Conservation (phyloP, 306 rosid species). For the Lotus japonicus region DNA sequence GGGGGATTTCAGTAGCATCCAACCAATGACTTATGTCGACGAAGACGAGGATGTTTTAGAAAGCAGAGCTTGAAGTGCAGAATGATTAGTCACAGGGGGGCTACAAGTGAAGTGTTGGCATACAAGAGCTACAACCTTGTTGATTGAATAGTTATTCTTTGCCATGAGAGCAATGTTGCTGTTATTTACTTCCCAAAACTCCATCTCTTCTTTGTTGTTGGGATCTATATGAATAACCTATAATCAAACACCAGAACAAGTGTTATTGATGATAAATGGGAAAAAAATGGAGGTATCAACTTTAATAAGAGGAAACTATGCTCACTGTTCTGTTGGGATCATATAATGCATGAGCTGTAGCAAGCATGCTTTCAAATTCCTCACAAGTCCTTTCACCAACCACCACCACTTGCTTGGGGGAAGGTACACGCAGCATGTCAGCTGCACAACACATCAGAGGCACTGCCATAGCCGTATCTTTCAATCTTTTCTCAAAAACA, state of each 20-base stretch:
- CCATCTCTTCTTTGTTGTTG: slow-evolving; percentile 50
- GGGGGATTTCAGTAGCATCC: background rate
- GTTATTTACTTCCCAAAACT: slow-evolving; percentile 79
- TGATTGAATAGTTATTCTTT: slow-evolving; percentile 35
- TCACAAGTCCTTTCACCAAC: slow-evolving; percentile 51
- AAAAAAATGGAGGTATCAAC: background rate
- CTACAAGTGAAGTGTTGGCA: slow-evolving; percentile 87
- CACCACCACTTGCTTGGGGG: slow-evolving; percentile 67
- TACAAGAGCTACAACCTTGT: slow-evolving; percentile 65
- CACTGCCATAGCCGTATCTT: slow-evolving; percentile 80
- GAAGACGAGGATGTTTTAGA: slow-evolving; percentile 30
- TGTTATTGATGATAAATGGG: background rate
- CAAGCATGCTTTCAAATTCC: slow-evolving; percentile 65
- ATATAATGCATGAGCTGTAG: slow-evolving; percentile 57
- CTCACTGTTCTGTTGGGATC: slow-evolving; percentile 83
- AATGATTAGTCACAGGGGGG: slow-evolving; percentile 46
- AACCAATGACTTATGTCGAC: slow-evolving; percentile 5
- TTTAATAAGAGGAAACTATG: background rate
- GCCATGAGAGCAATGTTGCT: slow-evolving; percentile 70
- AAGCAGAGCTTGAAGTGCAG: slow-evolving; percentile 48
- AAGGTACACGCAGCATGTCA: slow-evolving; percentile 59
- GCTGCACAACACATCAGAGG: slow-evolving; percentile 97
- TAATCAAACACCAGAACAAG: slow-evolving; percentile 5
- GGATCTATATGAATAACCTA: slow-evolving; percentile 86
- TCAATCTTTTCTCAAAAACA: slow-evolving; percentile 72